Evolutionary conservation across 1,139 yeast species (phyloP), one percentile per base, ranked within the genome.

Genomic region (Candida gigantensis): DNA sequence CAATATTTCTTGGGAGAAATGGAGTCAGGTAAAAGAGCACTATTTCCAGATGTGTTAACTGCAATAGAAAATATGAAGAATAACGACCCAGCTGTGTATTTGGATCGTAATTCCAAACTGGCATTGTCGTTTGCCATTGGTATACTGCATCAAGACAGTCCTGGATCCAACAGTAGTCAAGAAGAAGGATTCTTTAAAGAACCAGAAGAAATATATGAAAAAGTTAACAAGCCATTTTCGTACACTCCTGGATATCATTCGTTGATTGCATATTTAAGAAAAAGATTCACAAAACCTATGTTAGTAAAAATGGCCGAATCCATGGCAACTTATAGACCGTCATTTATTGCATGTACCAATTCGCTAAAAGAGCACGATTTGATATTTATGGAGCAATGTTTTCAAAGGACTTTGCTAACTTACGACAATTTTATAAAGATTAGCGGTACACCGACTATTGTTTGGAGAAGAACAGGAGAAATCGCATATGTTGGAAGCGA

Each of bases 391-490:
- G 98, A 92, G 53, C 95, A 90, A 62, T 87, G 96, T 51, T 90
- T 90, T 63, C 97, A 92, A 58, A 65, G 98, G 33, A 89, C 97
- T 0, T 63, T 92, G 32, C 64, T 90, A 32, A 96, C 95, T 43
- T 92, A 89, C 57, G 94, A 88, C 47, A 85, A 82, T 56, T 86
- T 86, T 55, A 84, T 92, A 28, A 72, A 81, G 13, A 79, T 84
- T 16, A 81, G 90, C 30, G 97, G 97, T 0, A 90, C 97, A 0
- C 97, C 97, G 0, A 89, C 97, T 0, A 78, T 90, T 18, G 92
- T 89, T 5, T 92, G 97, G 97, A 70, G 98, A 46, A 72, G 97
- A 40, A 89, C 96, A 1, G 96, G 97, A 7, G 96, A 90, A 57
- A 86, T 92, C 14, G 95, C 96, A 0, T 90, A 89, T 42, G 95